A percentile compares a stretch with the other conserved stretches of the same genome.
Conservation (phyloP, 352 stramenopile genomes). For the Pythium sp. region DNA sequence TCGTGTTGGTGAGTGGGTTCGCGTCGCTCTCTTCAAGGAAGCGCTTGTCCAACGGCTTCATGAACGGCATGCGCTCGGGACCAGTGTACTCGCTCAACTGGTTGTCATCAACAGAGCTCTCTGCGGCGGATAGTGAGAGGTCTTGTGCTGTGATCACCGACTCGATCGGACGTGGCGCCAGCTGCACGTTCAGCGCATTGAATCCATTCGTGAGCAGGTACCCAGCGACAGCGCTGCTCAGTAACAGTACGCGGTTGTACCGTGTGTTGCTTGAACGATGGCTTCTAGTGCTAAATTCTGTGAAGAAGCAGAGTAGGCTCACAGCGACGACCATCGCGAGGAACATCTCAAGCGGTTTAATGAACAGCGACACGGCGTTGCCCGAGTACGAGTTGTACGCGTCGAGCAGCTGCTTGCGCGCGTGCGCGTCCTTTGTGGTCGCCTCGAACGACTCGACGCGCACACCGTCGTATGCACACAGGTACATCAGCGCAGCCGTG, state of each 20-base stretch:
- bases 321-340: constrained; percentile 7
- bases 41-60: not conserved
- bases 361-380: constrained; percentile 5
- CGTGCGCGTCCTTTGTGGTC: constrained; percentile 1
- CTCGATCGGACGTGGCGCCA: not conserved
- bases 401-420: constrained; percentile 8
- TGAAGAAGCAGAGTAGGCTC: constrained; percentile 8
- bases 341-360: constrained; percentile 10
- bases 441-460: constrained; percentile 3
- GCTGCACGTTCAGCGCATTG: constrained; percentile 7
- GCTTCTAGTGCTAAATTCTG: not conserved
- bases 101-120: not conserved
- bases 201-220: constrained; percentile 12
- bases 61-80: not conserved
- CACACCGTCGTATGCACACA: not conserved
- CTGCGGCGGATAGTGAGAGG: not conserved
- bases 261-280: constrained; percentile 1
- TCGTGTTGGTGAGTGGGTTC: constrained; percentile 3
- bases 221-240: not conserved
- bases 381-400: constrained; percentile 13
- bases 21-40: not conserved
- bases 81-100: not conserved
- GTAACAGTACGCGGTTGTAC: constrained; percentile 17
- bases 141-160: not conserved
- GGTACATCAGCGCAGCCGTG: not conserved